Percentiles rank a stretch among this genome's conserved stretches.
Evolutionary conservation across 371 early-diverging fungal species (phyloP).

Genomic region (Lichtheimia ornata): DNA sequence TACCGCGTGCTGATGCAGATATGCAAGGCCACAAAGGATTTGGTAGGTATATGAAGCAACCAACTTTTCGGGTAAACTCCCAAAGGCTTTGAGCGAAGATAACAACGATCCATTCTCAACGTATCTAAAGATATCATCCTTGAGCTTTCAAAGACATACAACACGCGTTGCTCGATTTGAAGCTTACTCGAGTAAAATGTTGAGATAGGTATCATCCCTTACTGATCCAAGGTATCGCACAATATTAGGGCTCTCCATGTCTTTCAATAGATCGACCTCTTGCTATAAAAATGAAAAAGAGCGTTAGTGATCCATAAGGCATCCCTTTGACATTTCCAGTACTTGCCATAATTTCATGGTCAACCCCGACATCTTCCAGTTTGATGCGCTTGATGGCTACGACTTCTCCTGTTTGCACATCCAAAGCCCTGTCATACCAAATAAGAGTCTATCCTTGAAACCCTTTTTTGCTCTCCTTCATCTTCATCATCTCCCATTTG

Average conservation of each 20-base stretch:
- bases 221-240: constrained; percentile 85
- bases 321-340: neutral
- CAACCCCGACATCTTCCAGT: constrained; percentile 58
- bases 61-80: constrained; percentile 86
- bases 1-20: constrained; percentile 82
- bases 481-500: no score
- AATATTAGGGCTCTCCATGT: constrained; percentile 75
- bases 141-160: neutral
- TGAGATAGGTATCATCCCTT: constrained; percentile 65
- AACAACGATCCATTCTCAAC: constrained; percentile 93
- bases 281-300: constrained; percentile 42
- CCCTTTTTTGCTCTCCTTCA: neutral
- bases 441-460: constrained; percentile 39
- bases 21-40: constrained; percentile 84
- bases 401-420: constrained; percentile 83
- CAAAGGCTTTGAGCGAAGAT: constrained; percentile 85
- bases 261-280: constrained; percentile 73
- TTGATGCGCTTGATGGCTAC: constrained; percentile 85
- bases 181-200: constrained; percentile 82
- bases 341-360: constrained; percentile 53
- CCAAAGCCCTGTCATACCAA: constrained; percentile 66
- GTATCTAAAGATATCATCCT: constrained; percentile 33
- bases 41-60: constrained; percentile 85
- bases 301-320: no score
- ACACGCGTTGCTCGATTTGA: no score